These are phyloP conservation scores for Strombidium stylifer DNA, from an alignment of 73 alveolate genomes.

Conservation along the genomic window DNA sequence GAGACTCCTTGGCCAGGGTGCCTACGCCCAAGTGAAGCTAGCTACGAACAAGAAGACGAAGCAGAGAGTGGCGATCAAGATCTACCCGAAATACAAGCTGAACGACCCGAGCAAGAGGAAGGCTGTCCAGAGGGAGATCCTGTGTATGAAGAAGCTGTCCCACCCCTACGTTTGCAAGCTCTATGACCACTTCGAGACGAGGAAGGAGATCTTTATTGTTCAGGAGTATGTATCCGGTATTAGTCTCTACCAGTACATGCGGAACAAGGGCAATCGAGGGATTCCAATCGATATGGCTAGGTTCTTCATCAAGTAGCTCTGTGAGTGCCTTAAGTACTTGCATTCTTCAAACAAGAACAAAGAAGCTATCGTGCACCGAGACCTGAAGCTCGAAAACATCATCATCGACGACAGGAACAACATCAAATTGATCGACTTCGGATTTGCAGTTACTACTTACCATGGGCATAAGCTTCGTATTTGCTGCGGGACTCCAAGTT, in stretches of 20 bases:
- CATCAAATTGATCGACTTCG: conserved; percentile 79
- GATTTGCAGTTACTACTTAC: conserved; percentile 65
- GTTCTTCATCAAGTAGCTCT: conserved; percentile 62
- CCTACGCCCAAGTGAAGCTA: conserved; percentile 87
- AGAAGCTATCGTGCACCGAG: conserved; percentile 84
- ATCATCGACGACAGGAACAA: conserved; percentile 60
- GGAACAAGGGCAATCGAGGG: conserved; percentile 53
- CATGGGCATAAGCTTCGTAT: conserved; percentile 65
- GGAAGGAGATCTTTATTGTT: conserved; percentile 79
- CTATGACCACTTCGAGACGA: conserved; percentile 76
- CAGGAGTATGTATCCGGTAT: conserved; percentile 71
- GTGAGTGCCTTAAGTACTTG: conserved; percentile 70
- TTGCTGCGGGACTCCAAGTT: conserved; percentile 97
- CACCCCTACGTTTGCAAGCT: conserved; percentile 87
- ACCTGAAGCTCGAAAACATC: conserved; percentile 80
- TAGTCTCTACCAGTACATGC: conserved; percentile 31
- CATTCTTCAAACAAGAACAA: too few relatives aligned
- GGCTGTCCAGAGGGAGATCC: conserved; percentile 86
- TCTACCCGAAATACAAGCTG: conserved; percentile 82
- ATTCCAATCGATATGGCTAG: conserved; percentile 65
- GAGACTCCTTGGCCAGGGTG: conserved; percentile 84
- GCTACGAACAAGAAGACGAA: conserved; percentile 66
- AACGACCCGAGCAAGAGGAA: conserved; percentile 83
- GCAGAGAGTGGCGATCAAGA: conserved; percentile 83
- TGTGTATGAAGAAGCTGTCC: conserved; percentile 72